Base-by-base conservation (phyloP, 768 basidiomycete species). In the Mycena rebaudengoi region DNA sequence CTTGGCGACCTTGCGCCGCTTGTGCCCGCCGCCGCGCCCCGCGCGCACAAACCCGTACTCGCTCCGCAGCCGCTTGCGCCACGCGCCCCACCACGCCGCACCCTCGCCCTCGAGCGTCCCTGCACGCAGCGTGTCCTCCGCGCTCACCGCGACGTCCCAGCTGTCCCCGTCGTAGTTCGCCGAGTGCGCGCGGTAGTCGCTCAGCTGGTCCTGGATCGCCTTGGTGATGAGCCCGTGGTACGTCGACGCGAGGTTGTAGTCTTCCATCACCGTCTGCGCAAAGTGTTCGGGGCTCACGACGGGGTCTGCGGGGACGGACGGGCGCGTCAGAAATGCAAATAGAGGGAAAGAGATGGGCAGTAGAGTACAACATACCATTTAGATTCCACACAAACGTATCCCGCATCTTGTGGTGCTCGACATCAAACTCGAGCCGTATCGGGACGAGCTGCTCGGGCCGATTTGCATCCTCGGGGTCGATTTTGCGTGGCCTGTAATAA, bases 341-440 rank as follows among this genome's bases (percentile, higher is more conserved):
- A n/a, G 12, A 32, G 26, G 49, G 21, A 37, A 44, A 46, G 45
- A 49, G n/a, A 28, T 23, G 45, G n/a, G 21, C 6, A 21, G 2
- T 33, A 61, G 8, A 60, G n/a, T 45, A 80, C 7, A 32, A 46
- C 87, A n/a, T 58, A 98, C 96, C 97, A 67, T 92, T 91, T 44
- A 96, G 77, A 71, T 99, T 98, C 98, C 97, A 99, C 44, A 98
- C 86, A 78, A 99, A 98, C 0, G 97, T 95, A 74, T 99, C 98
- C 26, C 95, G 88, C 83, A 98, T 90, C 78, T 91, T 93, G 73
- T 93, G 90, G 71, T 94, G 92, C 59, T 98, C 98, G 48, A 96
- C 91, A 70, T 99, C 98, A 70, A 98, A 90, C 75, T 99, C 98
- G 52, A 99, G 82, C n/a, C 98, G 88, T 39, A 99, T 91, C 4